These are phyloP conservation scores for Baorangia bicolor DNA, from an alignment of 768 basidiomycete genomes.

Conservation along the genomic window DNA sequence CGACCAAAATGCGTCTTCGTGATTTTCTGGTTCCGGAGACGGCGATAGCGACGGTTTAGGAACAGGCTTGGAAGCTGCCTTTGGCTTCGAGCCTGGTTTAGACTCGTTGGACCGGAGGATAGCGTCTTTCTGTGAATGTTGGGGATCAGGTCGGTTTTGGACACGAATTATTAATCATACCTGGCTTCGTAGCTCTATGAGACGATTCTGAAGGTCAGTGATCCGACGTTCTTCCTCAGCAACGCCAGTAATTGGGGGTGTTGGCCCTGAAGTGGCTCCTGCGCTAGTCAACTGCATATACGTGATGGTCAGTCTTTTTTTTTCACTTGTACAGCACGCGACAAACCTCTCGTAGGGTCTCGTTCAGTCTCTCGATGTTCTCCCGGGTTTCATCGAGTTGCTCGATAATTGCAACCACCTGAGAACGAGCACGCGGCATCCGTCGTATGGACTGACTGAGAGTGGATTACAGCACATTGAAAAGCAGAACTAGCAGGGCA, in stretches of 20 bases:
- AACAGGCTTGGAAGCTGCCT: slow-evolving; percentile 4
- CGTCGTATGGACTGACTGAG: slow-evolving; percentile 44
- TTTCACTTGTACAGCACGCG: neutral
- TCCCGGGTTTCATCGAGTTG: slow-evolving; percentile 38
- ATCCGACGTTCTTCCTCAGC: slow-evolving; percentile 44
- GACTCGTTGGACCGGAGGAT: slow-evolving; percentile 26
- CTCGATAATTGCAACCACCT: slow-evolving; percentile 38
- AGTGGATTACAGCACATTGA: slow-evolving; percentile 32
- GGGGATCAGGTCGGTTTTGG: neutral
- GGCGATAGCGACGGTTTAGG: slow-evolving; percentile 17
- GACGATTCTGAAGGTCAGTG: slow-evolving; percentile 41
- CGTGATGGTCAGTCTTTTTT: neutral
- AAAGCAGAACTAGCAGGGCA: slow-evolving; percentile 5
- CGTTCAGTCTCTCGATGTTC: slow-evolving; percentile 36
- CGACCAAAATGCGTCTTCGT: slow-evolving; percentile 64
- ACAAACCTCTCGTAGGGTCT: slow-evolving; percentile 42
- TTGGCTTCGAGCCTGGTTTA: slow-evolving; percentile 9
- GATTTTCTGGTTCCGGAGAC: slow-evolving; percentile 31
- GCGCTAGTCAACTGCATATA: slow-evolving; percentile 17
- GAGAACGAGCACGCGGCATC: slow-evolving; percentile 50
- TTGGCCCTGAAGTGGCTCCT: slow-evolving; percentile 15
- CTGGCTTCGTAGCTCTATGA: slow-evolving; percentile 41
- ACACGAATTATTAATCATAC: slow-evolving; percentile 25
- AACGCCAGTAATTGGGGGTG: slow-evolving; percentile 29
- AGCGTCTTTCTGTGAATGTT: slow-evolving; percentile 26